These are phyloP conservation scores for Colletotrichum sp. DNA, from an alignment of 2,329 filamentous ascomycete species.

Conservation along the genomic window DNA sequence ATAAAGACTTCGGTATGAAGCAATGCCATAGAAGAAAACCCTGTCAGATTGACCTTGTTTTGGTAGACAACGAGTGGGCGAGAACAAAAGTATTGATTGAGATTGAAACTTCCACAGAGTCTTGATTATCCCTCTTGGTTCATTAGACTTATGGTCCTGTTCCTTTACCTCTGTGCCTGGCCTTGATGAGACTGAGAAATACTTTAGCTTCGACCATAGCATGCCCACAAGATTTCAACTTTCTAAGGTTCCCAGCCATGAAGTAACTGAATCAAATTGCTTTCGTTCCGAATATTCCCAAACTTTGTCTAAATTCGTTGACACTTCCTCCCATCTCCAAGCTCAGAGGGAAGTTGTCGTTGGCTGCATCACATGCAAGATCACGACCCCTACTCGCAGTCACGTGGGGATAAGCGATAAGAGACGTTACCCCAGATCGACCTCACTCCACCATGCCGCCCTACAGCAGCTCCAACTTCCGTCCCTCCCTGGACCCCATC, in stretches of 20 bases:
- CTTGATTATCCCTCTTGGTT: accelerated
- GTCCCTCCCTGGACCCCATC: constrained; percentile 8
- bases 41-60: background rate
- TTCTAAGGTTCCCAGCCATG: no score
- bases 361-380: constrained; percentile 12
- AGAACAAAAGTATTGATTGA: background rate
- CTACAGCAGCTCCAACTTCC: constrained; percentile 6
- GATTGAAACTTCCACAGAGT: background rate
- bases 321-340: background rate
- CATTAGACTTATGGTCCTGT: accelerated
- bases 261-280: no score
- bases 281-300: background rate
- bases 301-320: accelerated
- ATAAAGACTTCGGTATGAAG: background rate
- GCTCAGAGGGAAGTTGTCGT: background rate
- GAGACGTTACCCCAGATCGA: background rate
- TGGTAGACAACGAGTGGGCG: background rate
- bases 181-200: background rate
- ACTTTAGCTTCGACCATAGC: background rate
- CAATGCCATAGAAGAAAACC: background rate
- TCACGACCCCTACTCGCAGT: background rate
- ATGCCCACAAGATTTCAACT: background rate
- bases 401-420: constrained; percentile 23
- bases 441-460: constrained; percentile 17
- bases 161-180: background rate